Evolutionary conservation across 768 basidiomycete genomes (phyloP).

Genomic region (Amanita inopinata): DNA sequence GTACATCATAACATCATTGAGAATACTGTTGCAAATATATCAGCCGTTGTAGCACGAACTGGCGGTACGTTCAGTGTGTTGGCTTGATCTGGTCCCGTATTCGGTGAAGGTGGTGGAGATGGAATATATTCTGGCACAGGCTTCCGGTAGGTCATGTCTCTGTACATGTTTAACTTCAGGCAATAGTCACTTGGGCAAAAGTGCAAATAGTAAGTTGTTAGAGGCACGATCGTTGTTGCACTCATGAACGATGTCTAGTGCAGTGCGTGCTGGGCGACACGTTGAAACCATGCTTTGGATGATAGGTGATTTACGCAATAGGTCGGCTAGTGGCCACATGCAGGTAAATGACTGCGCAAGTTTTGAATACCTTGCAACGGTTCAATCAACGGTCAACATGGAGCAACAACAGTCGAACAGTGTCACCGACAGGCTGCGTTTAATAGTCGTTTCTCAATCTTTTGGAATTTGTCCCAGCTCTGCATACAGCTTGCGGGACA

Average conservation of each 20-base stretch:
- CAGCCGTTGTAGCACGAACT: background rate
- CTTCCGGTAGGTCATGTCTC: constrained; percentile 57
- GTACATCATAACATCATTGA: background rate
- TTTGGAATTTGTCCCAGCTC: no score
- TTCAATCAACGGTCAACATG: no score
- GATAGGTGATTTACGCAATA: background rate
- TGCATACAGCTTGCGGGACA: background rate
- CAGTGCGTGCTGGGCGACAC: constrained; percentile 4
- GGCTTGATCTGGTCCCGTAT: background rate
- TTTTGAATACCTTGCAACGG: no score
- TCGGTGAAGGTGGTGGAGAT: constrained; percentile 45
- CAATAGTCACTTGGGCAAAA: no score
- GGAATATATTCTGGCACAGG: constrained; percentile 61
- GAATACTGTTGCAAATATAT: background rate
- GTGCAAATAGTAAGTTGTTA: no score
- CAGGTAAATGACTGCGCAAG: no score
- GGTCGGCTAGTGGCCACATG: background rate
- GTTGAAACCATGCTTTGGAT: constrained; percentile 4
- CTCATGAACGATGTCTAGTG: background rate
- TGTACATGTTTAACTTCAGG: no score
- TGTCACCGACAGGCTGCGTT: no score
- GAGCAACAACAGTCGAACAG: no score
- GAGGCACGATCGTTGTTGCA: no score
- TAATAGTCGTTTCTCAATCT: no score
- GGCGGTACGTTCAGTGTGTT: background rate